Evolutionary conservation across 2,329 filamentous ascomycete species (phyloP).

Genomic region (Ceratocystis eucalypticola): DNA sequence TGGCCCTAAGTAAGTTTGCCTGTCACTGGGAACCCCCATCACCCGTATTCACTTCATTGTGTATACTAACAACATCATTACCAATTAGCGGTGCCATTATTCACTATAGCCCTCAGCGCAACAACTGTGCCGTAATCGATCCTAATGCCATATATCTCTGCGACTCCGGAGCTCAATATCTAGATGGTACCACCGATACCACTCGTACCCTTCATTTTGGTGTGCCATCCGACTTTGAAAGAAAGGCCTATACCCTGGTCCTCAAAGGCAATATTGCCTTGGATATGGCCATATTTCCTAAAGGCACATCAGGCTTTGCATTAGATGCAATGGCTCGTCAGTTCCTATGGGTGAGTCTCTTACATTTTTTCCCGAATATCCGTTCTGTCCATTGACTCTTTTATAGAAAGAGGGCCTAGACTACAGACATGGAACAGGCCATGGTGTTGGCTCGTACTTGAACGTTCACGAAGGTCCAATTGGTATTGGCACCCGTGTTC

Average conservation of each 20-base stretch:
- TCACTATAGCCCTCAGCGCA: conserved; percentile 81
- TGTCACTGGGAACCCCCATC: neutral
- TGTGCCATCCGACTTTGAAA: conserved; percentile 67
- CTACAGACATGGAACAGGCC: conserved; percentile 90
- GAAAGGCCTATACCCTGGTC: conserved; percentile 82
- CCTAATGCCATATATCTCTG: conserved; percentile 81
- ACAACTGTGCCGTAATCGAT: conserved; percentile 70
- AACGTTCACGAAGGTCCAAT: conserved; percentile 98
- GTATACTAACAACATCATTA: conserved; percentile 8
- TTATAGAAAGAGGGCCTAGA: conserved; percentile 61
- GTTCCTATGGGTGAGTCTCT: conserved; percentile 61
- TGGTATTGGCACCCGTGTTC: conserved; percentile 81
- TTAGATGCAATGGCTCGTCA: conserved; percentile 81
- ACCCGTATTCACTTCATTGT: conserved; percentile 18
- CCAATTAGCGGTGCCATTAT: conserved; percentile 77
- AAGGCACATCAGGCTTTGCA: conserved; percentile 86
- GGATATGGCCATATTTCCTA: conserved; percentile 78
- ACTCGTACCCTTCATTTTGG: conserved; percentile 91
- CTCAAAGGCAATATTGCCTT: conserved; percentile 88
- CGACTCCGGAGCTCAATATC: conserved; percentile 92
- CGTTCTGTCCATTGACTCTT: neutral
- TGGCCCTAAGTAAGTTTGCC: conserved; percentile 49
- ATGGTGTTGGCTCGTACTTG: conserved; percentile 86
- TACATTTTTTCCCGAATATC: neutral
- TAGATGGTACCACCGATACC: conserved; percentile 90